Conservation (phyloP, 73 alveolate genomes). For the Durusdinium trenchii region DNA sequence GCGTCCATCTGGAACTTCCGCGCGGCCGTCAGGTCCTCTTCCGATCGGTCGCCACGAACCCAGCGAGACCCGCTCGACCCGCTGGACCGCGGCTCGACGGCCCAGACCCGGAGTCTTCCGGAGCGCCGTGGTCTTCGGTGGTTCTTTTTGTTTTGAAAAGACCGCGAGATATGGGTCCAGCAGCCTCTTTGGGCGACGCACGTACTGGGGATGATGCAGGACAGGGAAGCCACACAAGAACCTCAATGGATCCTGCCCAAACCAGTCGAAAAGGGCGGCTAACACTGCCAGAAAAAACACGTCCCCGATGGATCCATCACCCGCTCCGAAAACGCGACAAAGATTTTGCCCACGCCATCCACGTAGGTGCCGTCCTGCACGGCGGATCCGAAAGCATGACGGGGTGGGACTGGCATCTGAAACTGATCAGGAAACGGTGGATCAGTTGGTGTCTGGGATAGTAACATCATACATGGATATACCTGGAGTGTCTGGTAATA, state of each 20-base stretch:
- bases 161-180: too few species aligned
- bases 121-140: too few species aligned
- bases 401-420: neutral
- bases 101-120: too few species aligned
- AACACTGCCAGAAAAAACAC: neutral
- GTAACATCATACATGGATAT: neutral
- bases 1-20: constrained; percentile 95
- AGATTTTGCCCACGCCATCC: constrained; percentile 96
- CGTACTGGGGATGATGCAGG: neutral
- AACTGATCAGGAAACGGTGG: neutral
- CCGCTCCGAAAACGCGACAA: constrained; percentile 75
- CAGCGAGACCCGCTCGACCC: too few species aligned
- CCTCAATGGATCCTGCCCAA: neutral
- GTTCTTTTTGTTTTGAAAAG: too few species aligned
- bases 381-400: neutral
- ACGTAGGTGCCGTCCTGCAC: constrained; percentile 85
- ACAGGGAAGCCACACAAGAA: neutral
- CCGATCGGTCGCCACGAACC: too few species aligned
- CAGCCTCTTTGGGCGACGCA: too few species aligned
- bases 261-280: too few species aligned
- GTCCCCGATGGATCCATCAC: neutral
- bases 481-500: neutral
- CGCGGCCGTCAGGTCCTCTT: constrained; percentile 94
- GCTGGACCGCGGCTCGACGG: too few species aligned
- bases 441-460: neutral